Evolutionary conservation across 1,284 basidiomycete species (phyloP).

Genomic region (Fomes fomentarius): DNA sequence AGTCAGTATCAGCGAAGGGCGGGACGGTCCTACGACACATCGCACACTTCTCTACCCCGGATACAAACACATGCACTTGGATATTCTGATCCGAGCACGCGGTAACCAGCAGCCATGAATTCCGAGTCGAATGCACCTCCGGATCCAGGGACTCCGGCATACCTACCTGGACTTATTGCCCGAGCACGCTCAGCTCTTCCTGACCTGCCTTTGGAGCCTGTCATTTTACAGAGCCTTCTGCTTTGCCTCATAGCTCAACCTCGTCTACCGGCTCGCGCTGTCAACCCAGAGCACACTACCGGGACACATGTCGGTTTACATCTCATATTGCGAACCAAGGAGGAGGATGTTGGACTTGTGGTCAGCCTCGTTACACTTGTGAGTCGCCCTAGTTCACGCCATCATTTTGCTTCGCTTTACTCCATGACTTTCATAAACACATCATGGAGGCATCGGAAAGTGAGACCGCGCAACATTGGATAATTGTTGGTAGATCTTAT

Average conservation of each 20-base stretch:
- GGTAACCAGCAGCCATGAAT: no score
- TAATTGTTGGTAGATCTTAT: no score
- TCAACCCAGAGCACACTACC: slow-evolving; percentile 7
- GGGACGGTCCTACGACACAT: no score
- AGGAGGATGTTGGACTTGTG: slow-evolving; percentile 60
- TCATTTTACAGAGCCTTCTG: slow-evolving; percentile 67
- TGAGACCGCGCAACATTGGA: no score
- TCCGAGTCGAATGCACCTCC: slow-evolving; percentile 1
- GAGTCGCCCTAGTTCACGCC: slow-evolving; percentile 29
- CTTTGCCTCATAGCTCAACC: slow-evolving; percentile 56
- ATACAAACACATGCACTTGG: no score
- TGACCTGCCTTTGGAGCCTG: slow-evolving; percentile 57
- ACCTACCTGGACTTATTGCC: slow-evolving; percentile 54
- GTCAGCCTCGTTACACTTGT: slow-evolving; percentile 59
- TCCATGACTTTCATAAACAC: no score
- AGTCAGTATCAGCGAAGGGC: no score
- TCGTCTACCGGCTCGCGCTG: slow-evolving; percentile 8
- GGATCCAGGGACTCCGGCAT: slow-evolving; percentile 49
- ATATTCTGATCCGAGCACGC: no score
- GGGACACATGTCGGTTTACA: slow-evolving; percentile 8
- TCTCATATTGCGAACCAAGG: slow-evolving; percentile 60
- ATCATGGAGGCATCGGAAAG: no score
- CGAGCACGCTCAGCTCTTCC: slow-evolving; percentile 47
- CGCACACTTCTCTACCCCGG: no score
- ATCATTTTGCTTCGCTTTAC: neutral